Conservation (phyloP, 2,329 filamentous ascomycete species). For the Grosmannia penicillata region DNA sequence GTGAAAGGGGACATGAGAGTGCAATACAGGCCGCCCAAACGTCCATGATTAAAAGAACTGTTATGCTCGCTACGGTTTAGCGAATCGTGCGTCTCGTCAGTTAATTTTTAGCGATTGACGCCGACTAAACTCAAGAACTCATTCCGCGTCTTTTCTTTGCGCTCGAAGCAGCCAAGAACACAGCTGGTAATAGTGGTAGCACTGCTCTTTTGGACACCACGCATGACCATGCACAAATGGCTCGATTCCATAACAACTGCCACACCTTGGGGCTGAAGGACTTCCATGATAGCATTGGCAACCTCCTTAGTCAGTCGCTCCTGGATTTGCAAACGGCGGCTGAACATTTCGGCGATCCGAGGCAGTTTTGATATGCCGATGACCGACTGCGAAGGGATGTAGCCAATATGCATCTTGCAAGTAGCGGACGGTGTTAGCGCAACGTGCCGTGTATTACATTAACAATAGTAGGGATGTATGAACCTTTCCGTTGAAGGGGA, state of each 20-base stretch:
- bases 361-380: constrained; percentile 93
- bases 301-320: constrained; percentile 94
- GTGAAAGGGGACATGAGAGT: too few relatives aligned
- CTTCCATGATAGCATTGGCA: constrained; percentile 81
- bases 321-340: constrained; percentile 84
- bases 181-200: constrained; percentile 88
- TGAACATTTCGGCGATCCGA: constrained; percentile 94
- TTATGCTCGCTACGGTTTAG: too few relatives aligned
- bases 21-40: too few relatives aligned
- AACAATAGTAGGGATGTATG: too few relatives aligned
- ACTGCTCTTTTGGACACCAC: constrained; percentile 86
- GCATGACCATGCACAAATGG: constrained; percentile 98
- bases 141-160: constrained; percentile 82
- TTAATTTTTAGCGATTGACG: too few relatives aligned
- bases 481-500: constrained; percentile 91
- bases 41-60: too few relatives aligned
- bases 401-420: constrained; percentile 88
- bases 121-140: constrained; percentile 78
- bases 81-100: too few relatives aligned
- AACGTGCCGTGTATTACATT: too few relatives aligned
- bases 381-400: constrained; percentile 82
- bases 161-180: constrained; percentile 91
- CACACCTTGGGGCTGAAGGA: constrained; percentile 85
- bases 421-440: too few relatives aligned
- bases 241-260: constrained; percentile 95